phyloP scores from a whole-genome alignment of 352 stramenopile species.

The Plasmopara muralis region DNA sequence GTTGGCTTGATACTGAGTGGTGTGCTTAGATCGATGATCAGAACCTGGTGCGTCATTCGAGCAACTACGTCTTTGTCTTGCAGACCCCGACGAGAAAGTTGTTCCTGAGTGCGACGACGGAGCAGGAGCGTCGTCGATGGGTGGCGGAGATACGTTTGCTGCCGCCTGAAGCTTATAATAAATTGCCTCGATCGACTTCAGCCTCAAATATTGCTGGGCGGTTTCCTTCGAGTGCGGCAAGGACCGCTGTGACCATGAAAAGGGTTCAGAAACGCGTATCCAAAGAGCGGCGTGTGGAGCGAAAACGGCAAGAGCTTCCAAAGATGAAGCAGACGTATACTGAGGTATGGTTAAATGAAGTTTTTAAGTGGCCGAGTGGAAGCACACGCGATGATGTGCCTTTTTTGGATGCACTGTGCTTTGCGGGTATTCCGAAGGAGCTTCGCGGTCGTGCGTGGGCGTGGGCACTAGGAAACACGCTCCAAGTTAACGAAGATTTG shows the following conservation, averaged over 20 bases:
- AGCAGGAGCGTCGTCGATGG: slow-evolving; percentile 66
- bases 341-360: slow-evolving; percentile 66
- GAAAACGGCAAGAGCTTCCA: slow-evolving; percentile 47
- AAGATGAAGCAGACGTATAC: slow-evolving; percentile 72
- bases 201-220: slow-evolving; percentile 29
- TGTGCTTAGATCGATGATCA: slow-evolving; percentile 68
- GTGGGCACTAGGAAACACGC: slow-evolving; percentile 71
- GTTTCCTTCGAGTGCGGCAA: slow-evolving; percentile 34
- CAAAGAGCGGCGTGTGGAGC: slow-evolving; percentile 57
- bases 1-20: neutral
- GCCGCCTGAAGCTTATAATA: slow-evolving; percentile 24
- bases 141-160: slow-evolving; percentile 44
- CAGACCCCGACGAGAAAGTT: slow-evolving; percentile 39
- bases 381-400: slow-evolving; percentile 22
- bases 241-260: slow-evolving; percentile 18
- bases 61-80: slow-evolving; percentile 79
- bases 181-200: slow-evolving; percentile 8
- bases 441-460: slow-evolving; percentile 72
- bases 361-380: slow-evolving; percentile 37
- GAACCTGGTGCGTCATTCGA: slow-evolving; percentile 60
- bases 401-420: slow-evolving; percentile 62
- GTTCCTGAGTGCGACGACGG: slow-evolving; percentile 69
- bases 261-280: slow-evolving; percentile 35
- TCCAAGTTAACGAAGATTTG: slow-evolving; percentile 83
- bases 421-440: slow-evolving; percentile 79